Evolutionary conservation across 352 stramenopile genomes (phyloP).

Genomic region (Pythium monospermum): DNA sequence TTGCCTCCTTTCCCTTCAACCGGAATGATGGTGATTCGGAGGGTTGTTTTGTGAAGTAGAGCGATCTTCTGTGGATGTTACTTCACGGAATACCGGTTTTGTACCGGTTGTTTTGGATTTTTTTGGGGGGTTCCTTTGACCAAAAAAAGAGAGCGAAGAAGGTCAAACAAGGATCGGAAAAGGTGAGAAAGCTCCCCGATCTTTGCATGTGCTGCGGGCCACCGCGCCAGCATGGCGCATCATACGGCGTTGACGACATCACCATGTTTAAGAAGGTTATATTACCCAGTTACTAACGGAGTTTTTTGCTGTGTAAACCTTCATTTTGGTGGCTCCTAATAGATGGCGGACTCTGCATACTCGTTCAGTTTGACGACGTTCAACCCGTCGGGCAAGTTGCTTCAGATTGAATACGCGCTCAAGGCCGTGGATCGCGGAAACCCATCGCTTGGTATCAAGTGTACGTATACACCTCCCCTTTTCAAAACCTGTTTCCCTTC

Average conservation of each 20-base stretch:
- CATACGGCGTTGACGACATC: background rate
- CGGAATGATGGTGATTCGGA: too few species aligned
- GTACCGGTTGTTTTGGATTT: constrained; percentile 14
- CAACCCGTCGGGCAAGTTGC: constrained; percentile 97
- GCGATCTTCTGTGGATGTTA: constrained; percentile 16
- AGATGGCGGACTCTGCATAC: constrained; percentile 96
- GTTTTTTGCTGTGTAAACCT: background rate
- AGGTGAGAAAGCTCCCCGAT: constrained; percentile 14
- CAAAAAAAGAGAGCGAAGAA: constrained; percentile 18
- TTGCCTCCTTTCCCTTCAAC: too few species aligned
- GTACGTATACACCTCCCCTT: constrained; percentile 29
- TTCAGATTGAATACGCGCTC: constrained; percentile 99
- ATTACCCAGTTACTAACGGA: constrained; percentile 2
- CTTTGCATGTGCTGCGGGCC: background rate
- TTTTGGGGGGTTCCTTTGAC: constrained; percentile 7
- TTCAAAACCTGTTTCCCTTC: background rate
- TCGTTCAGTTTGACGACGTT: constrained; percentile 99
- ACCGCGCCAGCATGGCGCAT: background rate
- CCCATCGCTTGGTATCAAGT: constrained; percentile 96
- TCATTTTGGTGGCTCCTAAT: background rate
- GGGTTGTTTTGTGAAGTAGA: background rate
- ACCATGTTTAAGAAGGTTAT: background rate
- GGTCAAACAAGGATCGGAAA: constrained; percentile 21
- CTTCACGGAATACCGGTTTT: constrained; percentile 17
- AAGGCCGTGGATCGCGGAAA: constrained; percentile 98